Conservation (phyloP, 1,284 basidiomycete species). For the Papiliotrema laurentii region DNA sequence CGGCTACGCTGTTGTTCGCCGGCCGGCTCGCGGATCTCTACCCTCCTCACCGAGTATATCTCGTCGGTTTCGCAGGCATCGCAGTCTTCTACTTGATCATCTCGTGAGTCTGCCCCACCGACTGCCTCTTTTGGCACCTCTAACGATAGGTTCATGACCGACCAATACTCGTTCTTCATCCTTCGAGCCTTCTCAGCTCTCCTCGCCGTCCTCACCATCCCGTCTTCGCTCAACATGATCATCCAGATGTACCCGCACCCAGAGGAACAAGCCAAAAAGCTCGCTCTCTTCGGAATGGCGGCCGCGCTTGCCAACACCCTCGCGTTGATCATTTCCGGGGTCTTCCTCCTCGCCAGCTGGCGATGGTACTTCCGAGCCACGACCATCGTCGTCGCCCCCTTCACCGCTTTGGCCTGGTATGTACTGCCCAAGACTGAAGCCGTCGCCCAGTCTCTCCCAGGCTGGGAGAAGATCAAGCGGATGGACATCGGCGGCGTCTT, state of each 20-base stretch:
- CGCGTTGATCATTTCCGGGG: slow-evolving; percentile 38
- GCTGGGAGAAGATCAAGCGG: slow-evolving; percentile 40
- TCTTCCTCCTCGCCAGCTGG: slow-evolving; percentile 42
- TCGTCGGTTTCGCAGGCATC: slow-evolving; percentile 38
- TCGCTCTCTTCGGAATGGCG: slow-evolving; percentile 42
- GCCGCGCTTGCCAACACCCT: slow-evolving; percentile 35
- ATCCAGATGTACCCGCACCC: slow-evolving; percentile 43
- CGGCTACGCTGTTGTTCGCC: slow-evolving; percentile 19
- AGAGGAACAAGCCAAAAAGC: slow-evolving; percentile 35
- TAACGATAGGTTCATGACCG: slow-evolving; percentile 28
- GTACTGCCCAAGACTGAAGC: slow-evolving; percentile 39
- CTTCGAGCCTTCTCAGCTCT: slow-evolving; percentile 41
- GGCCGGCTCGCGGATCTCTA: slow-evolving; percentile 6
- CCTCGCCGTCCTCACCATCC: slow-evolving; percentile 42
- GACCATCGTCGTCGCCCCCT: slow-evolving; percentile 36
- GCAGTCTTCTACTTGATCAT: slow-evolving; percentile 43
- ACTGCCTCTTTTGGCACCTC: not conserved
- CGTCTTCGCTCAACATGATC: slow-evolving; percentile 43
- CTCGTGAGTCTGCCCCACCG: not conserved
- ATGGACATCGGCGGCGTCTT: slow-evolving; percentile 44
- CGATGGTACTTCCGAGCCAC: slow-evolving; percentile 46
- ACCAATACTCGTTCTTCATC: slow-evolving; percentile 45
- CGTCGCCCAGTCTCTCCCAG: slow-evolving; percentile 35
- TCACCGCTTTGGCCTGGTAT: slow-evolving; percentile 32
- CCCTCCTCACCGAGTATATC: slow-evolving; percentile 38